These are phyloP conservation scores for Backusella circina DNA, from an alignment of 192 early-diverging fungal species.

Conservation along the genomic window DNA sequence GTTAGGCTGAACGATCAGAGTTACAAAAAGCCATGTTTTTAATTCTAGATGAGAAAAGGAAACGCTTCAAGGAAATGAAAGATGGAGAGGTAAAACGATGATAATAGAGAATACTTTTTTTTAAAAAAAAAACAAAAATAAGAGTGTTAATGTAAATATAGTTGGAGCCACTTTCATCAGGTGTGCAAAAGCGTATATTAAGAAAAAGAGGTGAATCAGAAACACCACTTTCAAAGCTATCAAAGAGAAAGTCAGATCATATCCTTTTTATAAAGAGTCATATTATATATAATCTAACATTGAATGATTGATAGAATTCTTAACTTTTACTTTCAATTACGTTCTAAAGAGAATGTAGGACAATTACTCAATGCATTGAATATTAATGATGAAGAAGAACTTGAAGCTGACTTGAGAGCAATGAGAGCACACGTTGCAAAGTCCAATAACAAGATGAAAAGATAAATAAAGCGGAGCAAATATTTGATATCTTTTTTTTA, in stretches of 20 bases:
- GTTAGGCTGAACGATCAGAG: conserved; percentile 12
- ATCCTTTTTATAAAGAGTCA: conserved; percentile 11
- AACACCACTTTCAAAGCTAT: background rate
- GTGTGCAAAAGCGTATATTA: background rate
- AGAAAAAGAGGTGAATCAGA: background rate
- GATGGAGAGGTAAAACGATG: background rate
- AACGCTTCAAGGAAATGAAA: conserved; percentile 11
- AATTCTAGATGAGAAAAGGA: conserved; percentile 16
- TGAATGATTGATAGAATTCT: background rate
- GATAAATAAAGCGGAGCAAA: background rate
- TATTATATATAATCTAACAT: background rate
- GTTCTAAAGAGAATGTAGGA: background rate
- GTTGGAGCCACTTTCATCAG: background rate
- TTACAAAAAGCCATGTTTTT: conserved; percentile 12
- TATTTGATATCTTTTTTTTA: background rate
- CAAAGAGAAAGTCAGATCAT: conserved; percentile 1
- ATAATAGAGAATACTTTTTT: background rate
- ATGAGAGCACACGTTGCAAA: background rate
- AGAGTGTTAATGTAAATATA: background rate
- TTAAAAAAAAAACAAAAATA: too few relatives aligned
- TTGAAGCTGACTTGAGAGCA: conserved; percentile 1
- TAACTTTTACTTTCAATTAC: conserved; percentile 6
- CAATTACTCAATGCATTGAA: background rate
- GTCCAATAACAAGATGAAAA: background rate
- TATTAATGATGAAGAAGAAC: background rate